Base-by-base conservation (phyloP, 768 basidiomycete genomes). In the Mycena chlorophos region DNA sequence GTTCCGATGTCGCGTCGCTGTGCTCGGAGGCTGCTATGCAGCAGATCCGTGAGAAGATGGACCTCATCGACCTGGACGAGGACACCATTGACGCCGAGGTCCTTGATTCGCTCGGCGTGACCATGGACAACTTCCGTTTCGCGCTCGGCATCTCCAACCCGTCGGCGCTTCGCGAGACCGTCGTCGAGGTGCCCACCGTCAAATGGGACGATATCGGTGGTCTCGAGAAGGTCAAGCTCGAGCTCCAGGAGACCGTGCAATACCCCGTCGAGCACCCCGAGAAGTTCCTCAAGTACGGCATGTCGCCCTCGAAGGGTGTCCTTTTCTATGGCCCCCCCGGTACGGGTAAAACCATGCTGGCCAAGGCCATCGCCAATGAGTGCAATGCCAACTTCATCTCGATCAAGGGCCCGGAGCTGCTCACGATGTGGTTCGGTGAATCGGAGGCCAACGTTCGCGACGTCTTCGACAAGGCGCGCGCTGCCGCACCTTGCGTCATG, bases 371-470 rank as follows among this genome's bases (percentile, higher is more conserved):
- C 68, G 97, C 97, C 64, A 95, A 98, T 71, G 97, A 98, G 79
- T 98, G 96, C 70, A 95, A 98, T 70, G 96, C 97, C 76, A 99
- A 98, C 81, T 98, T 98, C 68, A 98, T 98, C 78, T 91, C 88
- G 60, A 97, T 98, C 83, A 99, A 99, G 85, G 96, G 97, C 62
- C 96, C 96, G 59, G 97, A 98, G 75, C 81, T 98, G 39, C 86
- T 98, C 39, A 99, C 95, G 5, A 98, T 98, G 96, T 99, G 97
- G 94, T 98, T 99, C 75, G 97, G 97, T 86, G 97, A 99, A 82
- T 98, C 96, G 5, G 97, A 99, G 78, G 97, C 96, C 62, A 99
- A 99, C 67, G 97, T 99, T 58, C 93, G 97, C 65, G 96, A 98
- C 65, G 94, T 98, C 61, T 99, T 99, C 74, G 97, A 99, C 84